Base-by-base conservation (phyloP, 139 green algal species). In the Closterium sp. region DNA sequence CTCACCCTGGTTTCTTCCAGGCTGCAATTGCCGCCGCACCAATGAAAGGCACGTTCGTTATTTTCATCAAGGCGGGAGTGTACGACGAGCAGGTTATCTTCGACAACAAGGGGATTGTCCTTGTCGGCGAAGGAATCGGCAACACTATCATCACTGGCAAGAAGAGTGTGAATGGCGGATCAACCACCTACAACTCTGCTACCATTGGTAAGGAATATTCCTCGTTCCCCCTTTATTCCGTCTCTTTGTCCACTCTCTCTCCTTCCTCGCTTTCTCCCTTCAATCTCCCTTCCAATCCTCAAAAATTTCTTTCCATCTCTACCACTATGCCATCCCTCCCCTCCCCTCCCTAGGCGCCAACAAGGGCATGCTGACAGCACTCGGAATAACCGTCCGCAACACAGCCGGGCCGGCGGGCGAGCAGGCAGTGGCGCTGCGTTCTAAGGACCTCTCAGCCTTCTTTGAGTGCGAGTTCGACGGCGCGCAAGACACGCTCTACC, bases 401-500 rank as follows among this genome's bases (percentile, higher is more conserved):
- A 87, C 84, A 30, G 84, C 84, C 2, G 84, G 84, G n/a, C n/a
- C 28, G 11, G 84, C n/a, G 0, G 84, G 84, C 9, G 84, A 31
- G 84, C 84, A 87, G 29, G 86, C 86, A 38, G 86, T 89, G 10
- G 86, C 86, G 9, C 30, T 89, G 11, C 86, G 29, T 9, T 50
- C 86, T 2, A 42, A 34, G 28, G 86, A 89, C 86, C 30, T 50
- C 11, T 34, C 86, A 2, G 86, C 86, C 7, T 89, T 89, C 29
- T 89, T 50, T 31, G 30, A 89, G 21, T 38, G 29, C 86, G 86
- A 89, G 29, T 42, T 89, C 31, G 29, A 45, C 30, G 86, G 86
- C 62, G 10, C n/a, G 9, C 88, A 91, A 29, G 88, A 91, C 88
- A 91, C 88, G 3, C 28, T 91, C 29, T 91, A n/a, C 70, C 30